Evolutionary conservation across 257 asterid genomes (phyloP).

Genomic region (Coffea canephora): DNA sequence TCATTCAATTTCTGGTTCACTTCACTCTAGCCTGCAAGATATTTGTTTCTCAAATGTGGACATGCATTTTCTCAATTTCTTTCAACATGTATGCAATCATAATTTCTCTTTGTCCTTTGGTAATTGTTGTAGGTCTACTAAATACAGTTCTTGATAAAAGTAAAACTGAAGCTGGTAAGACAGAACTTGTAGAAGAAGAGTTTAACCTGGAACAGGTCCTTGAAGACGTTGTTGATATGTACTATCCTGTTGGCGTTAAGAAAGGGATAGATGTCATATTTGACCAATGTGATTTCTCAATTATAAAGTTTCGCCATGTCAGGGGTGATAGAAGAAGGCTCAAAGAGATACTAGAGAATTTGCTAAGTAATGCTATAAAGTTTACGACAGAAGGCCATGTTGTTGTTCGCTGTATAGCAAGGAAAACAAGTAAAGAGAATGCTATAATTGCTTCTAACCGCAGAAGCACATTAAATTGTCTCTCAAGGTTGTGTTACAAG

Average conservation of each 20-base stretch:
- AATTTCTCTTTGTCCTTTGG: not conserved
- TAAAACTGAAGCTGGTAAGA: conserved; percentile 67
- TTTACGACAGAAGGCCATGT: conserved; percentile 63
- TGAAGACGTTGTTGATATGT: conserved; percentile 67
- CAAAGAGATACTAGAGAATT: conserved; percentile 59
- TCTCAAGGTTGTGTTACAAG: conserved; percentile 15
- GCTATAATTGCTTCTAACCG: conserved; percentile 24
- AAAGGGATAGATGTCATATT: conserved; percentile 70
- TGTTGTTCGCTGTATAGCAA: conserved; percentile 43
- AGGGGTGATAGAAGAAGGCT: conserved; percentile 58
- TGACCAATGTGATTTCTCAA: conserved; percentile 54
- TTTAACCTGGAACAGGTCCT: conserved; percentile 52
- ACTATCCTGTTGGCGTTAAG: conserved; percentile 49
- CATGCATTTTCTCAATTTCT: not conserved
- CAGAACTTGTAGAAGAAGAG: conserved; percentile 68
- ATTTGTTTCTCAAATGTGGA: not conserved
- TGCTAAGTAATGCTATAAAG: conserved; percentile 69
- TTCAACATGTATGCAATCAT: not conserved
- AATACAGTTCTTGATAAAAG: conserved; percentile 67
- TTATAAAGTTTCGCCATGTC: conserved; percentile 28
- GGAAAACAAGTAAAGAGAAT: conserved; percentile 36
- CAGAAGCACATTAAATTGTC: conserved; percentile 13
- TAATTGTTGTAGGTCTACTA: conserved; percentile 44
- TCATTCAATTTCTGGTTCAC: not conserved
- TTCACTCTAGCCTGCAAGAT: not conserved